Conservation (phyloP, 176 grass and related monocot genomes). For the Carex kokanica region DNA sequence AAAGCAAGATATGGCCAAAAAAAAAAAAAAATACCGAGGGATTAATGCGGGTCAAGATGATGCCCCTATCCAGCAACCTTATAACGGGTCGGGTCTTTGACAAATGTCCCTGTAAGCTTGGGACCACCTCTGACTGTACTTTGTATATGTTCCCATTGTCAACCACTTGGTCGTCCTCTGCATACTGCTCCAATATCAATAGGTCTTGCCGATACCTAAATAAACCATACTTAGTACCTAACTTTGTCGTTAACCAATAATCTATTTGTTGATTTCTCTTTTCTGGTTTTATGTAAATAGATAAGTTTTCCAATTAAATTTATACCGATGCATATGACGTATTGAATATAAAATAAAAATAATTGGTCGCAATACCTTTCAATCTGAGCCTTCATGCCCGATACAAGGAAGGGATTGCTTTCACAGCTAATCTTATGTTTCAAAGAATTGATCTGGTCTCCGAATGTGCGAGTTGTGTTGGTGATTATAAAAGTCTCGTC, state of each 20-base stretch:
- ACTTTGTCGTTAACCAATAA: not conserved
- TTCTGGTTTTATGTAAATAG: not conserved
- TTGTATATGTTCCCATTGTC: conserved; percentile 83
- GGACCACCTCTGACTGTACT: conserved; percentile 75
- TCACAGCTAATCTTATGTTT: conserved; percentile 78
- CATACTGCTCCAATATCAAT: conserved; percentile 86
- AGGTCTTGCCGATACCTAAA: conserved; percentile 75
- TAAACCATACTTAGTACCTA: not conserved
- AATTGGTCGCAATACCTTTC: conserved; percentile 37
- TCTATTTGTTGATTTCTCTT: not conserved
- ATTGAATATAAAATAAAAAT: not conserved
- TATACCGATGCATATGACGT: not conserved
- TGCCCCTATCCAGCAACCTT: conserved; percentile 81
- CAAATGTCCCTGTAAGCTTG: conserved; percentile 73
- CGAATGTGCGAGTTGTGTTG: conserved; percentile 76
- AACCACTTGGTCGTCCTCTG: conserved; percentile 73
- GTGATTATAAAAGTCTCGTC: conserved; percentile 87
- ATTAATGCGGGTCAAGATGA: conserved; percentile 93
- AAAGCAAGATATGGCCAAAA: not conserved
- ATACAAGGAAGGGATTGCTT: conserved; percentile 58
- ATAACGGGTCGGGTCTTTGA: conserved; percentile 79
- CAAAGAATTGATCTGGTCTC: conserved; percentile 79
- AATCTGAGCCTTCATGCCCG: conserved; percentile 75
- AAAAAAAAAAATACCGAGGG: conserved; percentile 53
- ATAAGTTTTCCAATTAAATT: not conserved